Percentiles rank a stretch among this genome's conserved stretches.
Conservation (phyloP, 2,329 filamentous ascomycete genomes). For the Rhynchosporium secalis region DNA sequence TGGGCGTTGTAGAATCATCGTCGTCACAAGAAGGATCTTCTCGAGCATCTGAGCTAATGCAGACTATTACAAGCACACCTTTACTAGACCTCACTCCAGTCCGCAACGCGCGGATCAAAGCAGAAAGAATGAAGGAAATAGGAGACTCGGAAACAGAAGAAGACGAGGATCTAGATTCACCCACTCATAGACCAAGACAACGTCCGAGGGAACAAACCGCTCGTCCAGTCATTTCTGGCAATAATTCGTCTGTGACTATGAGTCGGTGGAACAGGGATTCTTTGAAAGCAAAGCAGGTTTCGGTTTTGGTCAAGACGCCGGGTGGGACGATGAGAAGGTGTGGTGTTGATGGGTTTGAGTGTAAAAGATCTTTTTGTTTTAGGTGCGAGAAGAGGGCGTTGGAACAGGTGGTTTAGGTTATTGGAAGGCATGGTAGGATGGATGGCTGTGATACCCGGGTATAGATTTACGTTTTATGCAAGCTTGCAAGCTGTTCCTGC, state of each 20-base stretch:
- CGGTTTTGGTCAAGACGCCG: conserved; percentile 46
- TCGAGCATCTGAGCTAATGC: conserved; percentile 3
- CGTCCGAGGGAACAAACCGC: conserved; percentile 9
- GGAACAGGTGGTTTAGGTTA: conserved; percentile 55
- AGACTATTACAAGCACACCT: conserved; percentile 26
- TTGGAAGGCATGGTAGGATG: background rate
- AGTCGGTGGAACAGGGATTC: conserved; percentile 10
- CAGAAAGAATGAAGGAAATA: conserved; percentile 16
- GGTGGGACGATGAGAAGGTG: conserved; percentile 53
- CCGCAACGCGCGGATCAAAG: conserved; percentile 12
- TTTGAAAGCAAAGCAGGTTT: conserved; percentile 21
- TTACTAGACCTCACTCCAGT: conserved; percentile 33
- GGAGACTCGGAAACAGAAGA: conserved; percentile 24
- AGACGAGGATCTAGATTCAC: conserved; percentile 12
- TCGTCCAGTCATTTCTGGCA: conserved; percentile 1
- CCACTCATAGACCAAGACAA: background rate
- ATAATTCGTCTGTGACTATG: conserved; percentile 14
- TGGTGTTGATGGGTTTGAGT: conserved; percentile 56
- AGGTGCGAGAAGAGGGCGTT: conserved; percentile 51
- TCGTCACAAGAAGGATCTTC: conserved; percentile 5
- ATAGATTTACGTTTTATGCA: conserved; percentile 8
- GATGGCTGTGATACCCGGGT: conserved; percentile 6
- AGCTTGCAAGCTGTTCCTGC: background rate
- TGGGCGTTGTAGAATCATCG: conserved; percentile 8
- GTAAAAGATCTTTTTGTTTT: conserved; percentile 61